These are phyloP conservation scores for Camellia sinensis DNA, from an alignment of 148 eudicot genomes.

Conservation along the genomic window DNA sequence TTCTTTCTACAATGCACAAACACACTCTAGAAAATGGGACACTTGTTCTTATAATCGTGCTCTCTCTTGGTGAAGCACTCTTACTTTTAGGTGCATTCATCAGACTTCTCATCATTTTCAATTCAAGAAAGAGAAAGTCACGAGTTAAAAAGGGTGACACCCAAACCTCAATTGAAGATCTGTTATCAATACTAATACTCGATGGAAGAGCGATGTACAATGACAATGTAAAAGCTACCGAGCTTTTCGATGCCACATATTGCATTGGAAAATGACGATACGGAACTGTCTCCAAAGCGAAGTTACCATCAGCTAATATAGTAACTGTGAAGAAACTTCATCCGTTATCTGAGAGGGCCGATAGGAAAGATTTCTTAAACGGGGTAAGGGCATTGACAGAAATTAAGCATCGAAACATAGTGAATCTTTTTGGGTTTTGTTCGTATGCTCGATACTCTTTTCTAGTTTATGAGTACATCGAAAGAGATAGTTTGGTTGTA, in stretches of 20 bases:
- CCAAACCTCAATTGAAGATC: constrained; percentile 10
- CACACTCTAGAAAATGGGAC: background rate
- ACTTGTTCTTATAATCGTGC: constrained; percentile 15
- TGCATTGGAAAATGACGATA: constrained; percentile 36
- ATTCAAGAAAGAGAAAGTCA: constrained; percentile 1
- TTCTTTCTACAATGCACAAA: background rate
- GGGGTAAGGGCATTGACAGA: constrained; percentile 36
- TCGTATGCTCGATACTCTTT: constrained; percentile 7
- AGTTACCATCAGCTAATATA: constrained; percentile 34
- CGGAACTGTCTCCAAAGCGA: constrained; percentile 42
- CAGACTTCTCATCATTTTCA: background rate
- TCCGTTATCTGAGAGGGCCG: constrained; percentile 16
- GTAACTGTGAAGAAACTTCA: constrained; percentile 45
- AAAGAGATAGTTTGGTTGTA: background rate
- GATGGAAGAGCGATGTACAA: constrained; percentile 30
- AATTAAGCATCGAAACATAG: constrained; percentile 42
- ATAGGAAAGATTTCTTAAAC: constrained; percentile 19
- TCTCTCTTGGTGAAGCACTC: constrained; percentile 21
- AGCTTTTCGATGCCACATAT: constrained; percentile 26
- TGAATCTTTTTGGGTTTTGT: constrained; percentile 39
- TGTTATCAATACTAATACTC: constrained; percentile 23
- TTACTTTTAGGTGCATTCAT: constrained; percentile 15
- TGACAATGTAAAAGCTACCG: constrained; percentile 40
- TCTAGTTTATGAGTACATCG: constrained; percentile 21
- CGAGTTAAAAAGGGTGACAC: background rate